phyloP scores from a whole-genome alignment of 2,329 filamentous ascomycete species.

The Sclerotinia glacialis region DNA sequence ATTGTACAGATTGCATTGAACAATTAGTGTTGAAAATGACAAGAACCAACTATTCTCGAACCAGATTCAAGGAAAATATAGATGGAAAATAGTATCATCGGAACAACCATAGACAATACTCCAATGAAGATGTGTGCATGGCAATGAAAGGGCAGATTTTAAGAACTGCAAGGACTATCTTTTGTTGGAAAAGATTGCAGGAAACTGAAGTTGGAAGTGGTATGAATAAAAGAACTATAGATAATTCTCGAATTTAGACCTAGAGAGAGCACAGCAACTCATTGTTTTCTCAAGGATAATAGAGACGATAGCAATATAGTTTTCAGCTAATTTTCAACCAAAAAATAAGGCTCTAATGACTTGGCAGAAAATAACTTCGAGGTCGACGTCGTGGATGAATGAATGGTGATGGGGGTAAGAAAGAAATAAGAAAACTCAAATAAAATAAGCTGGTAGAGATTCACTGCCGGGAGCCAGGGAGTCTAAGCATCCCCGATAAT shows the following conservation, averaged over 20 bases:
- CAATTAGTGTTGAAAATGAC: background rate
- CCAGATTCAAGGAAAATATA: background rate
- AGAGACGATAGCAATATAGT: background rate
- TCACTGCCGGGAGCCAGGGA: background rate
- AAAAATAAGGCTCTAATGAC: background rate
- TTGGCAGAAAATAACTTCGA: background rate
- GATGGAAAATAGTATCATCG: background rate
- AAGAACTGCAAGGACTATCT: background rate
- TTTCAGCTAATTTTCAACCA: background rate
- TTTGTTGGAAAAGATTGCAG: background rate
- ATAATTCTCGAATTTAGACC: background rate
- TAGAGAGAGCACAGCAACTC: background rate
- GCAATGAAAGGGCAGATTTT: background rate
- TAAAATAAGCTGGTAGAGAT: background rate
- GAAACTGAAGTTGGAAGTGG: background rate
- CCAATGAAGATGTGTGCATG: background rate
- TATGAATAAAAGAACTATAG: background rate
- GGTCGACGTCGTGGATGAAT: no score
- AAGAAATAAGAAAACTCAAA: no score
- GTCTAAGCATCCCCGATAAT: fast-evolving
- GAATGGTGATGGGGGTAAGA: no score
- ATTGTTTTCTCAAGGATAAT: background rate
- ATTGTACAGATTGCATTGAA: background rate
- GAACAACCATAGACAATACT: background rate
- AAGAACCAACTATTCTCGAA: background rate